These are phyloP conservation scores for Mycena rosella DNA, from an alignment of 768 basidiomycete genomes.

Conservation along the genomic window DNA sequence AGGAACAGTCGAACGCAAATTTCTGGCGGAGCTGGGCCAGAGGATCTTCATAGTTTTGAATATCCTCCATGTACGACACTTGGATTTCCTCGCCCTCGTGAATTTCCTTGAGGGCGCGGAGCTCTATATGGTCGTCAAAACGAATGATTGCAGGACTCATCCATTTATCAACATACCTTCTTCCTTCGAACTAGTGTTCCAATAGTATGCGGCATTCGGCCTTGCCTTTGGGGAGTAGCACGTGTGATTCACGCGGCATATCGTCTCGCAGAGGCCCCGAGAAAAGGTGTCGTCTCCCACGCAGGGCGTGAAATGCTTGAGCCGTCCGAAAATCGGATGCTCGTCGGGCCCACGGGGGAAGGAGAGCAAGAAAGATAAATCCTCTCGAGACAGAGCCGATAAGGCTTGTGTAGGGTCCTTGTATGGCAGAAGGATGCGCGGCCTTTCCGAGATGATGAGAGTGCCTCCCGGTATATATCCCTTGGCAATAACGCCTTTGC, in stretches of 20 bases:
- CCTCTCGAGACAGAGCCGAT: background rate
- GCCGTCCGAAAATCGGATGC: background rate
- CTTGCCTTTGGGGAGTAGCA: constrained; percentile 8
- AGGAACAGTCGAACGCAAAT: constrained; percentile 15
- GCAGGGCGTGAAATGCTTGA: constrained; percentile 20
- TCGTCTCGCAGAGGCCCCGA: constrained; percentile 10
- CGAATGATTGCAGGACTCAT: background rate
- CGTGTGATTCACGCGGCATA: constrained; percentile 27
- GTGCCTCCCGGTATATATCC: constrained; percentile 11
- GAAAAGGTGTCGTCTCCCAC: background rate
- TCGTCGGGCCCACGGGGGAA: constrained; percentile 8
- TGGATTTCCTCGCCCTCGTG: constrained; percentile 16
- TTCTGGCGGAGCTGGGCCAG: background rate
- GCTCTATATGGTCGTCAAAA: background rate
- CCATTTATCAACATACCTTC: background rate
- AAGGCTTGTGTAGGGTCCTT: background rate
- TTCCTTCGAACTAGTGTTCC: background rate
- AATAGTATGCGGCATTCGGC: constrained; percentile 18
- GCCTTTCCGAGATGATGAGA: constrained; percentile 26
- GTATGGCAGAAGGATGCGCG: constrained; percentile 10
- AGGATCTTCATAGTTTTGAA: background rate
- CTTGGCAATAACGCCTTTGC: constrained; percentile 22
- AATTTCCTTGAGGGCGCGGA: constrained; percentile 21
- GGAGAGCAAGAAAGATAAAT: constrained; percentile 5
- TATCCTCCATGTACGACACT: constrained; percentile 16